Percentiles rank a stretch among this genome's conserved stretches.
Evolutionary conservation across 768 basidiomycete species (phyloP).

Genomic region (Royoungia palumana): DNA sequence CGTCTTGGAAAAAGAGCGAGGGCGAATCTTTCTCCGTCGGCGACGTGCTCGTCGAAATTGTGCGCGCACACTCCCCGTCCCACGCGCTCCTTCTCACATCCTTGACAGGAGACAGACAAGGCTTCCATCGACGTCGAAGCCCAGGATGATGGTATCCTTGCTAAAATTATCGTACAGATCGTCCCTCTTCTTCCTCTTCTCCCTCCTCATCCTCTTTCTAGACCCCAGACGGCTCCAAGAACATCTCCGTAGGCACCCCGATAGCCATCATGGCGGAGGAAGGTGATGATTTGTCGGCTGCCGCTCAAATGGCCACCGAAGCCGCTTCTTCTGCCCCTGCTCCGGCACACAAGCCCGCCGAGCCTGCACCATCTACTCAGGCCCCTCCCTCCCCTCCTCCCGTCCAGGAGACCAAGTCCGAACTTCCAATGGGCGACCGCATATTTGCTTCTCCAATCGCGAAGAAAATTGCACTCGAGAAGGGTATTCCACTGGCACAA

Average conservation of each 20-base stretch:
- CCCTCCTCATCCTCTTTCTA: slow-evolving; percentile 29
- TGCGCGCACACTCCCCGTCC: slow-evolving; percentile 36
- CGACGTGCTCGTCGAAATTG: slow-evolving; percentile 95
- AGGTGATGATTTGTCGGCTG: slow-evolving; percentile 89
- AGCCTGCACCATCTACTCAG: slow-evolving; percentile 41
- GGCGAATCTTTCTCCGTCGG: slow-evolving; percentile 87
- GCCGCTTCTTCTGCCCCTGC: slow-evolving; percentile 42
- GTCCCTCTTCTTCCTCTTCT: background rate
- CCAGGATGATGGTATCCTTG: slow-evolving; percentile 94
- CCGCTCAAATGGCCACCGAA: slow-evolving; percentile 67
- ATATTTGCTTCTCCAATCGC: slow-evolving; percentile 96
- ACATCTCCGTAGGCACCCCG: slow-evolving; percentile 77
- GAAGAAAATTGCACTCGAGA: slow-evolving; percentile 94
- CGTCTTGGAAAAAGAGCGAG: slow-evolving; percentile 95
- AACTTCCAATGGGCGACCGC: slow-evolving; percentile 65
- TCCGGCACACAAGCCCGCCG: slow-evolving; percentile 36
- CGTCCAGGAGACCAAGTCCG: slow-evolving; percentile 46
- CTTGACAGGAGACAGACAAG: slow-evolving; percentile 94
- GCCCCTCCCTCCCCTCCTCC: slow-evolving; percentile 31
- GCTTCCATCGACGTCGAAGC: slow-evolving; percentile 99
- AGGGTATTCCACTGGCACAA: slow-evolving; percentile 84
- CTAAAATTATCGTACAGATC: slow-evolving; percentile 90
- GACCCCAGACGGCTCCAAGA: slow-evolving; percentile 84
- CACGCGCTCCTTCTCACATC: slow-evolving; percentile 6
- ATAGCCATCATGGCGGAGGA: slow-evolving; percentile 94